A percentile compares a stretch with the other conserved stretches of the same genome.
Evolutionary conservation across 2,329 filamentous ascomycete species (phyloP).

Genomic region (Cryphonectria nitschkei): DNA sequence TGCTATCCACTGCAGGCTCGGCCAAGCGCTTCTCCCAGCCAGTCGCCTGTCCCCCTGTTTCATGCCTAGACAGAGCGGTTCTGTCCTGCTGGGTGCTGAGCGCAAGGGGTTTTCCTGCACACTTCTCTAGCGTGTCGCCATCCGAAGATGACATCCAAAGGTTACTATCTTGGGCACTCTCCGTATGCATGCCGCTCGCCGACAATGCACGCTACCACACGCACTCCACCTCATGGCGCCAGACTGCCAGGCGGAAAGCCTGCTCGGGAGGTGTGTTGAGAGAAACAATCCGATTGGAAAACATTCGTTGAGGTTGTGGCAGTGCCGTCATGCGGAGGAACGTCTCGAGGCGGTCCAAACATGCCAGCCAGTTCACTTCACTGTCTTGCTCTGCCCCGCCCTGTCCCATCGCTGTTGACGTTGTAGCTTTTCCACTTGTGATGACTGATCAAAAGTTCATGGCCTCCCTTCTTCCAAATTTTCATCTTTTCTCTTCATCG

Average conservation of each 20-base stretch:
- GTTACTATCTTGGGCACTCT: background rate
- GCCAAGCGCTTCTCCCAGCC: background rate
- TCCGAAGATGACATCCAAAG: background rate
- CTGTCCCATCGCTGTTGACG: too few species aligned
- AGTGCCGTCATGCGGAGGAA: background rate
- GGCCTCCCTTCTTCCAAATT: background rate
- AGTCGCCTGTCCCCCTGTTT: background rate
- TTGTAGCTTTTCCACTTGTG: too few species aligned
- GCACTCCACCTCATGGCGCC: background rate
- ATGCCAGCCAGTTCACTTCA: too few species aligned
- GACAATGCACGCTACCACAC: background rate
- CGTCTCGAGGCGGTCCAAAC: background rate
- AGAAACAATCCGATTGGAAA: background rate
- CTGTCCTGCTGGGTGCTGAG: background rate
- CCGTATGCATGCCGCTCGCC: background rate
- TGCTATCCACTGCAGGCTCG: background rate
- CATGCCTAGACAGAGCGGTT: background rate
- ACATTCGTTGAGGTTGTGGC: background rate
- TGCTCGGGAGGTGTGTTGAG: background rate
- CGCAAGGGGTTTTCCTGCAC: background rate
- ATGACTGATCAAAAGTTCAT: background rate
- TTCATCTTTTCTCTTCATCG: background rate
- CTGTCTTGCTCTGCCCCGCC: too few species aligned
- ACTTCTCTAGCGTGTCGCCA: background rate
- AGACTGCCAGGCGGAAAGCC: background rate